Evolutionary conservation across 805 yeast species (phyloP).

Genomic region (Candida railenensis): DNA sequence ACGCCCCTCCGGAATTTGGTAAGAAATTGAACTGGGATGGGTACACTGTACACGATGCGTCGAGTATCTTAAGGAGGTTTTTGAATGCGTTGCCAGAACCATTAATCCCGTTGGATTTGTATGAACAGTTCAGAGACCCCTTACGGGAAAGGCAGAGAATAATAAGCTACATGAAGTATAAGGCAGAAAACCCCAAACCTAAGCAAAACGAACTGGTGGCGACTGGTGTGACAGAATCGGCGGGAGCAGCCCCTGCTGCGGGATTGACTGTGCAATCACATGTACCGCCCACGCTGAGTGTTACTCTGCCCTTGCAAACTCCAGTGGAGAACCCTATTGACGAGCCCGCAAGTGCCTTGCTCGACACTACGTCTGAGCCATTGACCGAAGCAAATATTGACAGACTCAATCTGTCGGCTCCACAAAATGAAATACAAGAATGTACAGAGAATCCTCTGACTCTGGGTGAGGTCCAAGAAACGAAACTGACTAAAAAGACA

Average conservation of each 20-base stretch:
- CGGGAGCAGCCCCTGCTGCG: conserved; percentile 1
- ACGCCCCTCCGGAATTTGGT: conserved; percentile 88
- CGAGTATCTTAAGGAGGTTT: conserved; percentile 82
- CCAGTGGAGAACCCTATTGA: conserved; percentile 5
- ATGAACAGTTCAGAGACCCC: conserved; percentile 78
- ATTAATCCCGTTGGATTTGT: conserved; percentile 72
- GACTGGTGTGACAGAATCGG: background rate
- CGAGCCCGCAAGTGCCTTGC: conserved; percentile 10
- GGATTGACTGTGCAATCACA: background rate
- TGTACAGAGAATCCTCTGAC: background rate
- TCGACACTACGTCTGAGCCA: conserved; percentile 18
- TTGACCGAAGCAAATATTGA: conserved; percentile 33
- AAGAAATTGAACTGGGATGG: conserved; percentile 88
- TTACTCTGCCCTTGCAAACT: background rate
- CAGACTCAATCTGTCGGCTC: conserved; percentile 17
- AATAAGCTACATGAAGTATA: conserved; percentile 60
- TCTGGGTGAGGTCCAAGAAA: conserved; percentile 4
- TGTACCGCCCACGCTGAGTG: background rate
- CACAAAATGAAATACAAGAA: background rate
- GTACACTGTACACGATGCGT: conserved; percentile 95
- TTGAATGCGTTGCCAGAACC: conserved; percentile 91
- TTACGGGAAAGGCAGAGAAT: conserved; percentile 63
- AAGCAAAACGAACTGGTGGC: background rate
- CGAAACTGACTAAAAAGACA: conserved; percentile 31
- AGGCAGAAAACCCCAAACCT: conserved; percentile 43